Evolutionary conservation across 73 alveolate species (phyloP).

Genomic region (Stentor roeselii): DNA sequence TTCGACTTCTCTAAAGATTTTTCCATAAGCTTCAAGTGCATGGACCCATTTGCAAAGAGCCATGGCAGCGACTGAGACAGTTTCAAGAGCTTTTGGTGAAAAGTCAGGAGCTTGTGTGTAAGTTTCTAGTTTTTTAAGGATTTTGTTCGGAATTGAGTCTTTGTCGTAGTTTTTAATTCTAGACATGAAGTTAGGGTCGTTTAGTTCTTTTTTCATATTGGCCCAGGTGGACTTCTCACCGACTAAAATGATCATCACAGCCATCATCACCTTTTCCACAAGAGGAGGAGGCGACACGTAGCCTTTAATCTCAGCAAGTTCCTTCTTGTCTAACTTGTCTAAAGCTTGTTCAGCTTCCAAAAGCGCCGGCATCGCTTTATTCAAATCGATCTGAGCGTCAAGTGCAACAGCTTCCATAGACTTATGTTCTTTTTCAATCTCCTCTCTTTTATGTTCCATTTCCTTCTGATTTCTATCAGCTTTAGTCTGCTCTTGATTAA

Average conservation of each 20-base stretch:
- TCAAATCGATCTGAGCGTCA: conserved; percentile 84
- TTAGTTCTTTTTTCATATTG: conserved; percentile 87
- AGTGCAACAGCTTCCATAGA: conserved; percentile 94
- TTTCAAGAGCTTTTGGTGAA: conserved; percentile 62
- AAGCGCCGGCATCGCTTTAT: conserved; percentile 94
- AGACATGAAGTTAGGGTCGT: conserved; percentile 90
- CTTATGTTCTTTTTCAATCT: conserved; percentile 91
- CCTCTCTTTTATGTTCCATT: conserved; percentile 84
- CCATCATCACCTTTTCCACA: conserved; percentile 89
- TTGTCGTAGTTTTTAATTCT: conserved; percentile 83
- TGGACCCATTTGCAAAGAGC: conserved; percentile 91
- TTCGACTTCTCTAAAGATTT: conserved; percentile 93
- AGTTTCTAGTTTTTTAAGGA: conserved; percentile 70
- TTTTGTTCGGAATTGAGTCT: conserved; percentile 64
- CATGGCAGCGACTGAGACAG: conserved; percentile 78
- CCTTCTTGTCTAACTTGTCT: conserved; percentile 87
- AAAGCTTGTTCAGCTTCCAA: conserved; percentile 90
- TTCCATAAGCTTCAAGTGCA: conserved; percentile 92
- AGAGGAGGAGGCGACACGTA: conserved; percentile 93
- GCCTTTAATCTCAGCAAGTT: conserved; percentile 89
- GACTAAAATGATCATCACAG: conserved; percentile 86
- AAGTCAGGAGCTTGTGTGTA: conserved; percentile 78
- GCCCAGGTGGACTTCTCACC: conserved; percentile 78
- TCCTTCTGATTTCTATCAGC: conserved; percentile 93
- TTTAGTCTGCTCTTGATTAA: conserved; percentile 85